These are phyloP conservation scores for Spirogloea muscicola DNA, from an alignment of 139 green algal species.

Conservation along the genomic window DNA sequence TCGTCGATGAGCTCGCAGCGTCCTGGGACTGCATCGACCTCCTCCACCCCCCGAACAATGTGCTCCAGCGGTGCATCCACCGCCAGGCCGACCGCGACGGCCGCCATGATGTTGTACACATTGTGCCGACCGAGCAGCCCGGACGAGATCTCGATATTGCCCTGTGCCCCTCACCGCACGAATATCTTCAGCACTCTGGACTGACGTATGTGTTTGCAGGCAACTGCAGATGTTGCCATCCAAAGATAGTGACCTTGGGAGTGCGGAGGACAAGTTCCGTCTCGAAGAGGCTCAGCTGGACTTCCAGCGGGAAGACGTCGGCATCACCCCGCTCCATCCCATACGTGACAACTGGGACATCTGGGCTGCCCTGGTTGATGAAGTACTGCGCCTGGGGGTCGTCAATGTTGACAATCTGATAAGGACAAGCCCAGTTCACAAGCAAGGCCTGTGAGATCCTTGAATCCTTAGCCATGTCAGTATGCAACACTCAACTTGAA, in stretches of 20 bases:
- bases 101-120: slow-evolving; percentile 85
- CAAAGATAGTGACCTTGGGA: not conserved
- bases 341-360: slow-evolving; percentile 51
- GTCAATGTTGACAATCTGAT: slow-evolving; percentile 78
- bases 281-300: slow-evolving; percentile 33
- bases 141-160: slow-evolving; percentile 38
- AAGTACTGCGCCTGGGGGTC: slow-evolving; percentile 56
- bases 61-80: slow-evolving; percentile 59
- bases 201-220: not conserved
- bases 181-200: not conserved
- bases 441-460: not conserved
- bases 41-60: slow-evolving; percentile 55
- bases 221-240: not conserved
- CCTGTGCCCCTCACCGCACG: slow-evolving; percentile 1
- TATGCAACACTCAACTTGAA: not conserved
- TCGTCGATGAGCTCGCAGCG: slow-evolving; percentile 80
- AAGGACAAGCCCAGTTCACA: not conserved
- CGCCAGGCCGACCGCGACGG: slow-evolving; percentile 77
- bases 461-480: not conserved
- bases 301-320: slow-evolving; percentile 59
- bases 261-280: slow-evolving; percentile 31
- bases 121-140: slow-evolving; percentile 65
- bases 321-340: slow-evolving; percentile 55
- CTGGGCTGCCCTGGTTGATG: slow-evolving; percentile 35
- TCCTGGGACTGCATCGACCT: slow-evolving; percentile 76